Evolutionary conservation across 441 rosid species (phyloP).

Genomic region (Rhodomyrtus psidioides): DNA sequence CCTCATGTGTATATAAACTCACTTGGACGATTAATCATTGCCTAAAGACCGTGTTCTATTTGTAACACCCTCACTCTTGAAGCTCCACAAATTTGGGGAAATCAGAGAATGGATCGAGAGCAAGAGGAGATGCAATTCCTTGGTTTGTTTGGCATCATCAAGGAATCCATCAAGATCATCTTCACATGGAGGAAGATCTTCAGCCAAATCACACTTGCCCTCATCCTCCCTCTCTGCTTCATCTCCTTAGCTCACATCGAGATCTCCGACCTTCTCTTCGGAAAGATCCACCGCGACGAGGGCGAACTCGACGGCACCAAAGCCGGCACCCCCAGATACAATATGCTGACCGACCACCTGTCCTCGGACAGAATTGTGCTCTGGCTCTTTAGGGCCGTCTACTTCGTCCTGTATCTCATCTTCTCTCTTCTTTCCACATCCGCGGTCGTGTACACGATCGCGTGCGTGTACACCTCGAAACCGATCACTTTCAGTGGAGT

Average conservation of each 20-base stretch:
- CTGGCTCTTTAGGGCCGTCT: conserved; percentile 8
- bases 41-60: not conserved
- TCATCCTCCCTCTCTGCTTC: not conserved
- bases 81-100: not conserved
- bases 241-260: not conserved
- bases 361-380: conserved; percentile 1
- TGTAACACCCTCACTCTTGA: not conserved
- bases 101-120: not conserved
- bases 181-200: not conserved
- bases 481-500: conserved; percentile 9
- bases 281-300: not conserved
- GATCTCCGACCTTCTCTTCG: not conserved
- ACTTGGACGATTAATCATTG: not conserved
- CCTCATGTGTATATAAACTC: not conserved
- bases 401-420: conserved; percentile 9
- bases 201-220: not conserved
- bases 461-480: conserved; percentile 18
- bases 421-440: conserved; percentile 24
- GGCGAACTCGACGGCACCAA: not conserved
- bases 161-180: not conserved
- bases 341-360: not conserved
- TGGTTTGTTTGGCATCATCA: not conserved
- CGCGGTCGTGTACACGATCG: conserved; percentile 21
- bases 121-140: not conserved
- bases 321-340: not conserved